Percentiles rank a stretch among this genome's conserved stretches.
Evolutionary conservation across 2,329 filamentous ascomycete genomes (phyloP).

Genomic region (Botrytis paeoniae): DNA sequence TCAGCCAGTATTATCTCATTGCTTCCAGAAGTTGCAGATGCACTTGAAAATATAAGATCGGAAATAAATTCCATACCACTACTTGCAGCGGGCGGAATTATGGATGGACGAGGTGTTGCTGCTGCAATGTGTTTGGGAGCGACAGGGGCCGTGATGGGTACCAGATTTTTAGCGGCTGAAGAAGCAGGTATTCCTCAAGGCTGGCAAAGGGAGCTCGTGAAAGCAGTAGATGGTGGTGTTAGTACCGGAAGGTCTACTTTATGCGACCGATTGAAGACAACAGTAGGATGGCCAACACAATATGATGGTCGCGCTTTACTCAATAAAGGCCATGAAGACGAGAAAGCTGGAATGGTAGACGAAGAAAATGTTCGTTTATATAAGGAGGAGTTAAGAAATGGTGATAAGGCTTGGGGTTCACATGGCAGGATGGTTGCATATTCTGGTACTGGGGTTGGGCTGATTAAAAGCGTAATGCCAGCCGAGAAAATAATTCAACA

Average conservation of each 20-base stretch:
- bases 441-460: constrained; percentile 59
- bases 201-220: constrained; percentile 47
- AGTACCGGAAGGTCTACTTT: constrained; percentile 48
- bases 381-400: constrained; percentile 44
- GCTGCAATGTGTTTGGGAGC: constrained; percentile 39
- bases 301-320: constrained; percentile 58
- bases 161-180: constrained; percentile 46
- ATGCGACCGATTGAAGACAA: constrained; percentile 53
- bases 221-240: constrained; percentile 48
- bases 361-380: constrained; percentile 44
- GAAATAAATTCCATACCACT: constrained; percentile 27
- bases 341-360: constrained; percentile 39
- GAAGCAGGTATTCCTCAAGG: constrained; percentile 48
- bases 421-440: constrained; percentile 57
- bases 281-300: constrained; percentile 53
- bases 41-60: constrained; percentile 23
- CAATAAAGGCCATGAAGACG: constrained; percentile 51
- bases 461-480: constrained; percentile 49
- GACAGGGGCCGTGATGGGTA: constrained; percentile 48
- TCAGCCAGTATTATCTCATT: constrained; percentile 37
- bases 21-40: constrained; percentile 38
- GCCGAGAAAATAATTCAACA: constrained; percentile 50
- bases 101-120: constrained; percentile 39
- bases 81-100: constrained; percentile 40
- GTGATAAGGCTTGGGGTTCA: constrained; percentile 51